Conservation (phyloP, 306 rosid species). For the Senna tora region DNA sequence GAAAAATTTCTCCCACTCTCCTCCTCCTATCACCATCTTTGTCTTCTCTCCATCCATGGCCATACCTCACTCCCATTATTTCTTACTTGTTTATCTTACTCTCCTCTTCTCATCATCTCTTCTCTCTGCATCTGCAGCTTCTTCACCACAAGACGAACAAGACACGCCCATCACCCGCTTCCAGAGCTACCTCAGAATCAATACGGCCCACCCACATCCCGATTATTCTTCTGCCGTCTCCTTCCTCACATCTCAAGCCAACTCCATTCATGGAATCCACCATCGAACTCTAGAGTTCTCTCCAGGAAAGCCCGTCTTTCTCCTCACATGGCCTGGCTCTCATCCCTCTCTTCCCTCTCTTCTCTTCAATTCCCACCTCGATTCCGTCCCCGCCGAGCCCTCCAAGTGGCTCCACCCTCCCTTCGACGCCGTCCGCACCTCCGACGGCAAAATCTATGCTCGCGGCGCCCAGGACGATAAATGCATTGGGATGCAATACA, state of each 20-base stretch:
- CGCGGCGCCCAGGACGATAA: slow-evolving; percentile 97
- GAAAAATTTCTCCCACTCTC: background rate
- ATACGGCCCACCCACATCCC: slow-evolving; percentile 85
- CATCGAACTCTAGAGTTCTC: slow-evolving; percentile 53
- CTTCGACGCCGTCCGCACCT: slow-evolving; percentile 62
- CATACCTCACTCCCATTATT: background rate
- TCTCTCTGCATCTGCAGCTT: background rate
- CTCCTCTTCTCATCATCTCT: background rate
- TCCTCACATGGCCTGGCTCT: slow-evolving; percentile 81
- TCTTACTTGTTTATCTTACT: background rate
- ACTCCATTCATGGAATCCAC: slow-evolving; percentile 46
- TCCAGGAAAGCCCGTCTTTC: slow-evolving; percentile 67
- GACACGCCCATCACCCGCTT: slow-evolving; percentile 76
- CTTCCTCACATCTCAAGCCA: slow-evolving; percentile 66
- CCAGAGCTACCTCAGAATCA: slow-evolving; percentile 75
- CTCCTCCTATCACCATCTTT: too few relatives aligned
- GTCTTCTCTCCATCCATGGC: slow-evolving; percentile 9
- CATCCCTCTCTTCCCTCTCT: slow-evolving; percentile 74
- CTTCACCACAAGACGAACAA: background rate
- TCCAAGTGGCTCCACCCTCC: slow-evolving; percentile 86
- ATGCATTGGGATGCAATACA: slow-evolving; percentile 77
- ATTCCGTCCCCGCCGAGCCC: slow-evolving; percentile 90
- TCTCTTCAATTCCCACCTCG: slow-evolving; percentile 91
- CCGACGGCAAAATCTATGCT: slow-evolving; percentile 68
- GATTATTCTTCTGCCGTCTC: slow-evolving; percentile 72